Base-by-base conservation (phyloP, 805 yeast species). In the Diddensiella santjacobensis region DNA sequence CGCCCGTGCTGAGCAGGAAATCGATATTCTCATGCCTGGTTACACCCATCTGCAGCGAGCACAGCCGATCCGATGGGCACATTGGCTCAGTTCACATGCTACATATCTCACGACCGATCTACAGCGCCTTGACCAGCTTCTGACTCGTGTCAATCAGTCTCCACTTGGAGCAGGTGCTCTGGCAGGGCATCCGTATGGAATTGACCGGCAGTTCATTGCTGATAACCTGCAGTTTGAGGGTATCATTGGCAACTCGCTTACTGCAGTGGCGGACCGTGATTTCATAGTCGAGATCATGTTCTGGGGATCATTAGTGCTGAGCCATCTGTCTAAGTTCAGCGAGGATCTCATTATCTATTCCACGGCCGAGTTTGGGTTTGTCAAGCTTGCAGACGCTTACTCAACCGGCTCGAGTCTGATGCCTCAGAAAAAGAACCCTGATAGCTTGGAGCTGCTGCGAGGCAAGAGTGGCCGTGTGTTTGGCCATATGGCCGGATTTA, bases 401-500 rank as follows among this genome's bases (percentile, higher is more conserved):
- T 93, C 99, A 1, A 93, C 99, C 5, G 99, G 99, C 11, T 88
- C 97, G 4, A 88, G 96, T 22, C 77, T 93, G 64, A 93, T 93
- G 99, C 99, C 99, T 20, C 99, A 93, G 71, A 93, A 93, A 81
- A 93, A 93, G 71, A 93, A 93, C 71, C 96, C 99, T 2, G 99
- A 93, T 68, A 87, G 96, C 23, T 74, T 93, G 58, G 99, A 93
- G 72, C 77, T 93, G 54, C 77, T 95, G 63, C 80, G 99, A 69
- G 99, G 99, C 51, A 93, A 93, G 71, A 83, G 95, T 8, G 99
- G 99, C 47, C 83, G 99, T 68, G 96, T 88, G 3, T 90, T 93
- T 62, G 99, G 99, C 66, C 83, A 90, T 22, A 73, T 93, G 52
- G 81, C 96, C 22, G 99, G 99, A 0, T 93, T 93, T 73, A 76